A percentile compares a stretch with the other conserved stretches of the same genome.
phyloP scores from a whole-genome alignment of 805 yeast species.

The Wickerhamiella galacta region DNA sequence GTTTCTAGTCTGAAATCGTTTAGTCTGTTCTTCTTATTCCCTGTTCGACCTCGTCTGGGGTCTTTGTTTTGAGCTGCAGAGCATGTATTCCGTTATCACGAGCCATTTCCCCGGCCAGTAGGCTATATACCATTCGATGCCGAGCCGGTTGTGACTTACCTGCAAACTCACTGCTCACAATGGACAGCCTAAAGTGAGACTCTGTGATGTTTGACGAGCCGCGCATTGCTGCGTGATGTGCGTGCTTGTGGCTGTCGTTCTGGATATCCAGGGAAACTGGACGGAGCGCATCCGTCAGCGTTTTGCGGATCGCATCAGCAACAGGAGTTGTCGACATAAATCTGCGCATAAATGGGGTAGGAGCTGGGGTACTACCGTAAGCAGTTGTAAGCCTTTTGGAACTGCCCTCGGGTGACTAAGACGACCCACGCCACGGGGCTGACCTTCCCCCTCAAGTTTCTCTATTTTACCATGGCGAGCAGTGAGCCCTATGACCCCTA shows the following conservation, averaged over 20 bases:
- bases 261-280: conserved; percentile 35
- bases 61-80: conserved; percentile 66
- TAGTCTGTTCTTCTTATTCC: conserved; percentile 14
- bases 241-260: conserved; percentile 79
- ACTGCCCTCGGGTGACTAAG: not conserved
- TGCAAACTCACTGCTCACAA: conserved; percentile 51
- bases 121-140: conserved; percentile 56
- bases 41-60: conserved; percentile 44
- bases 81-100: conserved; percentile 64
- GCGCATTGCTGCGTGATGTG: conserved; percentile 69
- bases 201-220: conserved; percentile 58
- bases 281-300: conserved; percentile 26
- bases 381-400: conserved; percentile 12
- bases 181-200: conserved; percentile 63
- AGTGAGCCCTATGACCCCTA: conserved; percentile 78
- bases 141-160: conserved; percentile 55
- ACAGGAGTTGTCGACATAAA: conserved; percentile 24
- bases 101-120: conserved; percentile 57
- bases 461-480: conserved; percentile 41
- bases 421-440: too few relatives aligned
- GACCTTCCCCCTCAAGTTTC: too few relatives aligned
- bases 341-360: not conserved
- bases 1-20: not conserved
- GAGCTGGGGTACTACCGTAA: too few relatives aligned
- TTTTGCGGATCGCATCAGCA: conserved; percentile 31